Evolutionary conservation across 164 flowering plant genomes (phyloP).

Genomic region (Houttuynia cordata): DNA sequence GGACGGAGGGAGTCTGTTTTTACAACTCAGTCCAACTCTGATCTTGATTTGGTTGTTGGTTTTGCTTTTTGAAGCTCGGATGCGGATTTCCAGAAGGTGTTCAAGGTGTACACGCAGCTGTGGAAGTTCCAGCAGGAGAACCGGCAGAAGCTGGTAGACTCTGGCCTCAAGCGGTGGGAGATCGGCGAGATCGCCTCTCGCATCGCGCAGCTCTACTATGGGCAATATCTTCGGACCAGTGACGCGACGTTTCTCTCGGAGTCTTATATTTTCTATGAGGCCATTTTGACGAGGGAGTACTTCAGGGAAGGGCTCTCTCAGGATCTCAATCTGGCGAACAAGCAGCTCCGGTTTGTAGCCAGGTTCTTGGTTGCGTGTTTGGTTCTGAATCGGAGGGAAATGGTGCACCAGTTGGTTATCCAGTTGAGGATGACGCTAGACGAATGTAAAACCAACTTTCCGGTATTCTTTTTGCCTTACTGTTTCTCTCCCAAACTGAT

Average conservation of each 20-base stretch:
- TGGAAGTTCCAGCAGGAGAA: slow-evolving; percentile 96
- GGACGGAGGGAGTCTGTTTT: too few species aligned
- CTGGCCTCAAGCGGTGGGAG: slow-evolving; percentile 87
- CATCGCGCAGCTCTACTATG: slow-evolving; percentile 80
- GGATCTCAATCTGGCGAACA: slow-evolving; percentile 54
- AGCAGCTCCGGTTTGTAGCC: slow-evolving; percentile 78
- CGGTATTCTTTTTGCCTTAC: slow-evolving; percentile 26
- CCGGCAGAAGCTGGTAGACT: slow-evolving; percentile 74
- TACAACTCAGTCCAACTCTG: too few species aligned
- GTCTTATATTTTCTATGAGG: slow-evolving; percentile 76
- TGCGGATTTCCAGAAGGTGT: slow-evolving; percentile 69
- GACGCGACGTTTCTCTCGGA: slow-evolving; percentile 70
- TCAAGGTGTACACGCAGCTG: slow-evolving; percentile 73
- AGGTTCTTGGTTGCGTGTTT: slow-evolving; percentile 78
- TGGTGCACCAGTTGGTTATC: slow-evolving; percentile 59
- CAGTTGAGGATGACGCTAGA: slow-evolving; percentile 60
- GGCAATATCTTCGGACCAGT: slow-evolving; percentile 78
- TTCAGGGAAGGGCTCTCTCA: slow-evolving; percentile 65
- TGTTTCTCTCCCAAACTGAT: not conserved
- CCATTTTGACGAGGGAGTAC: slow-evolving; percentile 71
- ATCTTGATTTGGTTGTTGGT: not conserved
- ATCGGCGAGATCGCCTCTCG: slow-evolving; percentile 96
- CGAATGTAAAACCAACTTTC: slow-evolving; percentile 68
- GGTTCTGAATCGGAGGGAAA: slow-evolving; percentile 60
- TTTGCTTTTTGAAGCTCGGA: slow-evolving; percentile 43